Base-by-base conservation (phyloP, 345 rosid species). In the Psidium guajava region DNA sequence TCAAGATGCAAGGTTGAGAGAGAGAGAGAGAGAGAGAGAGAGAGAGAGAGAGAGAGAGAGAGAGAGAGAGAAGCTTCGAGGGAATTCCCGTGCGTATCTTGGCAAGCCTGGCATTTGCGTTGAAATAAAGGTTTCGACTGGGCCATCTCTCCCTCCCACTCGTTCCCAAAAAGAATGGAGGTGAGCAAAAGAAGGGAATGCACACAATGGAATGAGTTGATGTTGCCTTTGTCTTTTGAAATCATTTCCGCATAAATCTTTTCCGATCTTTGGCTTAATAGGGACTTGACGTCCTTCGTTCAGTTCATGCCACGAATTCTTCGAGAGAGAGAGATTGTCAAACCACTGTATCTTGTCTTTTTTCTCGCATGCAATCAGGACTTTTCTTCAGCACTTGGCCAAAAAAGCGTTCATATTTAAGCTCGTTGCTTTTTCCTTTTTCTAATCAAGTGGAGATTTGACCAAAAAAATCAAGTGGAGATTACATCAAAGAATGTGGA, bases 351-450 rank as follows among this genome's bases (percentile, higher is more conserved):
- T 49, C 54, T 50, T 69, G 49, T n/a, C 4, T 55, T 85, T 36
- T 69, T 36, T 47, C 86, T 83, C 89, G 87, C 88, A 87, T 85
- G 89, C 87, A 84, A 87, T 88, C 91, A 87, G 87, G 40, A 49
- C 58, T 51, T 82, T 86, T 83, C 83, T 58, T 86, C 82, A 36
- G 9, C 74, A 83, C 47, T 44, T 44, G 6, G 47, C 52, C 52
- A 24, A 59, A 61, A 51, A 44, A 27, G 51, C 27, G 47, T 44
- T 44, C 47, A 6, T 44, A 24, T 20, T 36, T 22, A 5, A 32
- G 80, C 80, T 69, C 24, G 36, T 69, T 69, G 80, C 47, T 69
- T 36, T 69, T 32, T 18, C 25, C 80, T 36, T 69, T 56, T 69
- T 69, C 80, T 36, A 69, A 69, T 69, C 9, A 69, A 69, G 80